Evolutionary conservation across 306 rosid species (phyloP), one percentile per base, ranked within the genome.

Genomic region (Begonia peltatifolia): DNA sequence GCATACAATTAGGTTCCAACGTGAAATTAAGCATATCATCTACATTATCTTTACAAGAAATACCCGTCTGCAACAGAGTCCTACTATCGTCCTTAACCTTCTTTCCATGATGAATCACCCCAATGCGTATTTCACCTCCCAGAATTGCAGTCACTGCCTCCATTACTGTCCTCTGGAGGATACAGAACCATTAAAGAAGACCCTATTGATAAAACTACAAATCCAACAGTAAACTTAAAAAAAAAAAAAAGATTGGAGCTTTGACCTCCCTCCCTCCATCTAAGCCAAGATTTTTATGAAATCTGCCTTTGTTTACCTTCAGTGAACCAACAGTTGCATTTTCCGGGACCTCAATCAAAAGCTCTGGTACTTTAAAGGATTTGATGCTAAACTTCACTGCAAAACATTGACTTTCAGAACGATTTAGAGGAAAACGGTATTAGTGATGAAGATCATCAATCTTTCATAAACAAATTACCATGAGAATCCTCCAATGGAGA

Each of bases 321-420:
- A 90, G 62, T 13, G 82, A 85, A 72, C 82, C 94, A 42, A 90
- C 75, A 44, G 97, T 90, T 47, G 86, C 72, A 9, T 85, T 82
- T 67, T 84, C 83, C 8, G 97, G 90, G 64, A 89, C 82, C 62
- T 89, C 95, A 56, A 89, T 56, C 51, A 71, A 76, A 58, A 89
- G 78, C 73, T 85, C 97, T 42, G 97, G 97, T 50, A 85, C 74
- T 76, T 60, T 80, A 76, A 90, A 80, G 50, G 97, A 85, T 68
- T 84, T 74, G 9, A 90, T 85, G 79, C 87, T 83, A 68, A 90
- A 71, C 67, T 76, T 90, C 58, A 90, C 94, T 90, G 95, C 18
- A 10, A 10, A 53, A 59, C 63, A 68, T 73, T 42, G 22, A 59
- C 44, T 71, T 7, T 73, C 51, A 53, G 36, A 42, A 38, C 60